Conservation (phyloP, 768 basidiomycete species). For the Trametes villosa region DNA sequence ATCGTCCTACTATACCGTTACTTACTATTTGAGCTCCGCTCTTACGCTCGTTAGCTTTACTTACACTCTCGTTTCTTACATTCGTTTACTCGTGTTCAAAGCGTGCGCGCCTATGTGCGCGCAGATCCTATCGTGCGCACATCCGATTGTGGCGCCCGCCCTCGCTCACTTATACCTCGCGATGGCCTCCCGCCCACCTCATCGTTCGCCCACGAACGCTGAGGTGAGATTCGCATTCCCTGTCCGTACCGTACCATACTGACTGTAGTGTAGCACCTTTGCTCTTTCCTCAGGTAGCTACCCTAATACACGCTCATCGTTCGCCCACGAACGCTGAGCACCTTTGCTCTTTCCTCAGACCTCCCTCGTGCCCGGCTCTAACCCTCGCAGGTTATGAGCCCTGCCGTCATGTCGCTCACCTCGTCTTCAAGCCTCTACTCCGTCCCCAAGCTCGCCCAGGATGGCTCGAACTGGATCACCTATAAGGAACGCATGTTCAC, state of each 20-base stretch:
- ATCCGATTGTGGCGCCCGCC: too few relatives aligned
- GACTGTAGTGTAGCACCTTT: not conserved
- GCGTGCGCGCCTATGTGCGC: too few relatives aligned
- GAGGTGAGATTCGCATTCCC: not conserved
- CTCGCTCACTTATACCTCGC: too few relatives aligned
- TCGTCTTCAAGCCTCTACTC: not conserved
- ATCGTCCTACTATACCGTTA: too few relatives aligned
- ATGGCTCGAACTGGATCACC: conserved; percentile 3
- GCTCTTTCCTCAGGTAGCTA: not conserved
- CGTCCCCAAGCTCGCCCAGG: conserved; percentile 2
- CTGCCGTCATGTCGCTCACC: conserved; percentile 1
- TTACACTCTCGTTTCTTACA: too few relatives aligned
- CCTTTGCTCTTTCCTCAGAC: not conserved
- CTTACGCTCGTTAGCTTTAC: too few relatives aligned
- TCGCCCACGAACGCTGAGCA: not conserved
- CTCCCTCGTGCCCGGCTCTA: too few relatives aligned
- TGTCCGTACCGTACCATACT: not conserved
- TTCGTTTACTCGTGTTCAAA: too few relatives aligned
- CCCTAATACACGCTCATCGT: not conserved
- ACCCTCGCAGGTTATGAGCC: conserved; percentile 6
- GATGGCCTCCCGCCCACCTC: not conserved
- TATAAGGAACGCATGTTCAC: conserved; percentile 1
- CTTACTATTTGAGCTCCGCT: too few relatives aligned
- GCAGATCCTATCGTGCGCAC: too few relatives aligned
- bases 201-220: not conserved